Conservation (phyloP, 768 basidiomycete species). For the Rhodotorula paludigena region DNA sequence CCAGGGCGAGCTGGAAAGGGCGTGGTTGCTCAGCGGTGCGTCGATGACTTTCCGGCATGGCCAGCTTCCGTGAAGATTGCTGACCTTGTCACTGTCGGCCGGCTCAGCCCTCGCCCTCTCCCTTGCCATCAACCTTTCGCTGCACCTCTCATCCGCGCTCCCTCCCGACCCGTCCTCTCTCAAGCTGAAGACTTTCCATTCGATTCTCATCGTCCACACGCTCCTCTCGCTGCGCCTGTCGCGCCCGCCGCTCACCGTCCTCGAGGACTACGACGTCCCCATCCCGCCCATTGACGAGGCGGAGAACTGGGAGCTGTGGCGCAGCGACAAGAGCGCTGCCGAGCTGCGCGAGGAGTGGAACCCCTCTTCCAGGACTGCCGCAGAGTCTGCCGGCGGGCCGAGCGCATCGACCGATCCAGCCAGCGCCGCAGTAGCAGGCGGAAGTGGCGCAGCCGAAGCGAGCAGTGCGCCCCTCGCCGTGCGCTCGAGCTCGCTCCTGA, state of each 20-base stretch:
- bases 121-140: conserved; percentile 12
- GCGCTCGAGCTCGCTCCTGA: conserved; percentile 13
- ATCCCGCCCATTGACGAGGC: conserved; percentile 23
- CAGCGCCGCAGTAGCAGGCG: neutral
- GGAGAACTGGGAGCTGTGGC: conserved; percentile 35
- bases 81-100: too few relatives aligned
- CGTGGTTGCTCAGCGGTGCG: conserved; percentile 30
- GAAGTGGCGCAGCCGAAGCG: neutral
- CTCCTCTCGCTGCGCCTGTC: conserved; percentile 24
- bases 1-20: conserved; percentile 15
- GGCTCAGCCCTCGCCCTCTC: conserved; percentile 15
- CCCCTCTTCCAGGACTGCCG: too few relatives aligned
- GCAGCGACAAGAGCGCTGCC: conserved; percentile 22
- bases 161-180: conserved; percentile 11
- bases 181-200: conserved; percentile 30
- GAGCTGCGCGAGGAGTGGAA: conserved; percentile 24
- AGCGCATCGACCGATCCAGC: neutral
- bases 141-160: neutral
- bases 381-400: neutral
- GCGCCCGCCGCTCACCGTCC: conserved; percentile 19
- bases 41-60: too few relatives aligned
- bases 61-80: neutral
- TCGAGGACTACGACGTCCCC: conserved; percentile 34
- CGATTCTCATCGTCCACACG: conserved; percentile 27
- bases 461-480: neutral